These are phyloP conservation scores for Perkinsus olseni DNA, from an alignment of 169 alveolate species.

Conservation along the genomic window DNA sequence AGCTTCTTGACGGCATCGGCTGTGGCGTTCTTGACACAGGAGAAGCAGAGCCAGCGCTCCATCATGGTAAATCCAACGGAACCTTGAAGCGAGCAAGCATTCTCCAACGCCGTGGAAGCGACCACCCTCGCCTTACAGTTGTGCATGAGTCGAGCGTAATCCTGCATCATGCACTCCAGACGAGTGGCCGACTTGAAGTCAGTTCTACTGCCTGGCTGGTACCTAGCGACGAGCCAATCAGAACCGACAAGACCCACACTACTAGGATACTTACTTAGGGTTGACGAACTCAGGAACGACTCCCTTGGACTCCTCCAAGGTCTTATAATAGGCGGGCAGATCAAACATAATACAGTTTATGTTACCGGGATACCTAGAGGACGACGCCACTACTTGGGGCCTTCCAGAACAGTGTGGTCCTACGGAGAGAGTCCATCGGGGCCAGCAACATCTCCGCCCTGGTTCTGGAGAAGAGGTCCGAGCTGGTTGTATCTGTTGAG, in stretches of 20 bases:
- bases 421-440: slow-evolving; percentile 58
- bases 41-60: slow-evolving; percentile 37
- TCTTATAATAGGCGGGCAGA: slow-evolving; percentile 51
- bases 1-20: slow-evolving; percentile 31
- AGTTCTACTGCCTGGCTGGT: slow-evolving; percentile 46
- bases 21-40: slow-evolving; percentile 32
- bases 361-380: slow-evolving; percentile 80
- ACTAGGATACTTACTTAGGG: slow-evolving; percentile 81
- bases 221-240: neutral
- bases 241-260: neutral
- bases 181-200: slow-evolving; percentile 85
- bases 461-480: slow-evolving; percentile 66
- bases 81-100: neutral
- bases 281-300: slow-evolving; percentile 85
- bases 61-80: slow-evolving; percentile 35
- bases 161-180: slow-evolving; percentile 89
- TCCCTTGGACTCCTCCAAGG: slow-evolving; percentile 71
- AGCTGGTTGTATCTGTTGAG: slow-evolving; percentile 63
- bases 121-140: neutral
- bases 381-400: neutral
- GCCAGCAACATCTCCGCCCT: slow-evolving; percentile 45
- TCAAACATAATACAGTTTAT: slow-evolving; percentile 68
- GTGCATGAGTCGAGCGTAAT: slow-evolving; percentile 37
- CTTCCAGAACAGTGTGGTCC: neutral
- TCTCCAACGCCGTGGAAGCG: neutral